Base-by-base conservation (phyloP, 2,329 filamentous ascomycete species). In the Fusarium anthophilum region DNA sequence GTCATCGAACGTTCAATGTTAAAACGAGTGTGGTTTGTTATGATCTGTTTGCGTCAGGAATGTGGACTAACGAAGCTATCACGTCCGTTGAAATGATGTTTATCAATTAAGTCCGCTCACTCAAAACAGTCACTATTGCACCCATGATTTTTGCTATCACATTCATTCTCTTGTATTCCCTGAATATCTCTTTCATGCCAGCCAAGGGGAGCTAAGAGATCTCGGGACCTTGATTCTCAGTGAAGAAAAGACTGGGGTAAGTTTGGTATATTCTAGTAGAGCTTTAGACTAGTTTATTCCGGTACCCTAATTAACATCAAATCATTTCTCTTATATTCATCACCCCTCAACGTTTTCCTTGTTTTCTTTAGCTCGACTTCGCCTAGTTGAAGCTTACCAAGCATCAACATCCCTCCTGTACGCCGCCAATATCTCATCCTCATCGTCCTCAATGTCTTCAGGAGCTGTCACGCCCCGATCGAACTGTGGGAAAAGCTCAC, bases 401-500 rank as follows among this genome's bases (percentile, higher is more conserved):
- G 51, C 48, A 20, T 69, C 55, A n/a, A 70, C 62, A 11, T 44
- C 38, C 22, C 39, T 39, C 51, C 51, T 48, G 22, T 69, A 74
- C 8, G 63, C 63, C 6, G 35, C 39, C 11, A 74, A 37, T 18
- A 64, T 61, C n/a, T 69, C 60, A 18, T 70, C 67, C 22, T 39
- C 30, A 2, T 62, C 30, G 3, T 55, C 41, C 37, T 48, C 45
- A 48, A 62, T 20, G 1, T 68, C 44, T 26, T 67, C 57, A 8
- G 66, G 45, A 20, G 11, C 37, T 8, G 41, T 69, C 17, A 62
- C 30, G 5, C 63, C 24, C 32, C 28, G 47, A 14, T 63, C 66
- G 13, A 71, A 57, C 9, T 53, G 50, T 35, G 71, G 71, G 5
- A 58, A n/a, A 45, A 72, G 71, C 8, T 48, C n/a, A 26, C 70